phyloP scores from a whole-genome alignment of 495 filamentous ascomycete genomes.

The Penicillium longicatenatum region DNA sequence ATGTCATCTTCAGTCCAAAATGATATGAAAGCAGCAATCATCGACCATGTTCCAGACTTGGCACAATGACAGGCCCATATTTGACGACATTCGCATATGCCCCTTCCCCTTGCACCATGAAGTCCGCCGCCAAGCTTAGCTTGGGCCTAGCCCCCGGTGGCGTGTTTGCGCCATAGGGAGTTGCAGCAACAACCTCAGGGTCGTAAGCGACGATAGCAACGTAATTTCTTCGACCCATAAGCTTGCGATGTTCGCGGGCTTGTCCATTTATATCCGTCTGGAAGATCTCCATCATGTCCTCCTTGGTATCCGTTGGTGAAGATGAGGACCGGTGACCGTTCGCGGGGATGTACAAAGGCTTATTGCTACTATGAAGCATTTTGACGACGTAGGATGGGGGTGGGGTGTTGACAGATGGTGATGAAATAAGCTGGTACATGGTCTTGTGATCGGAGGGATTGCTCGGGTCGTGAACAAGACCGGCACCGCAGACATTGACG shows the following conservation, averaged over 20 bases:
- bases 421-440: constrained; percentile 97
- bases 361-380: constrained; percentile 83
- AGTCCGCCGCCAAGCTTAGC: constrained; percentile 90
- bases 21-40: constrained; percentile 12
- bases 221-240: constrained; percentile 93
- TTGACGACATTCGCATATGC: constrained; percentile 79
- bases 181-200: constrained; percentile 68
- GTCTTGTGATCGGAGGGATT: constrained; percentile 95
- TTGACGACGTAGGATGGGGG: constrained; percentile 83
- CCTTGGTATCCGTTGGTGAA: constrained; percentile 78
- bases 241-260: constrained; percentile 76
- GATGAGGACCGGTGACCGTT: constrained; percentile 79
- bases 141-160: constrained; percentile 53
- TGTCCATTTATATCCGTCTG: constrained; percentile 82
- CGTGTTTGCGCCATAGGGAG: constrained; percentile 41
- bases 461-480: constrained; percentile 89
- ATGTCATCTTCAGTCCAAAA: background rate
- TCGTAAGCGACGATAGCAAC: constrained; percentile 94
- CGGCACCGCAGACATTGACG: constrained; percentile 89
- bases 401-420: constrained; percentile 86
- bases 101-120: constrained; percentile 94
- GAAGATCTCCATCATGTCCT: constrained; percentile 99
- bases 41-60: constrained; percentile 81
- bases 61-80: constrained; percentile 95
- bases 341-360: constrained; percentile 82